phyloP scores from a whole-genome alignment of 208 protist genomes.

The Trypanosoma mega region DNA sequence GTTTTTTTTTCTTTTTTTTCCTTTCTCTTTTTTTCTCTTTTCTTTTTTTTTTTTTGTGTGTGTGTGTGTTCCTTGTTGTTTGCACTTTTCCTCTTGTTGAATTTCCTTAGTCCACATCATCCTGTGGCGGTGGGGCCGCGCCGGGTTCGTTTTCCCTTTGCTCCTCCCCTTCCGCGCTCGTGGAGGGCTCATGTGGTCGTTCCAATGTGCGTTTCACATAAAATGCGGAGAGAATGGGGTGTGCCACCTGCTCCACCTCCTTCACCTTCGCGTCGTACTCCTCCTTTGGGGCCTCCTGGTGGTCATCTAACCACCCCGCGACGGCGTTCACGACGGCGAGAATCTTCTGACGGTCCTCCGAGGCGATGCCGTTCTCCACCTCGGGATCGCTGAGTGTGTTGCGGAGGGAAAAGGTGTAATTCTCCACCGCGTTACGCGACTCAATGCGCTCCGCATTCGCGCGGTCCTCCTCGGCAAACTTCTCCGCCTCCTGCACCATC shows the following conservation, averaged over 20 bases:
- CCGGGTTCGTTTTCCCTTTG: background rate
- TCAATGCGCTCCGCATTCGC: conserved; percentile 82
- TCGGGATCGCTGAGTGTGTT: conserved; percentile 59
- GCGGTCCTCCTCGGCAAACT: conserved; percentile 92
- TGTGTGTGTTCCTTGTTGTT: background rate
- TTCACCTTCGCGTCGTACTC: conserved; percentile 92
- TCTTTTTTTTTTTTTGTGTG: conserved; percentile 8
- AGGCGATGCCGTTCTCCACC: conserved; percentile 38
- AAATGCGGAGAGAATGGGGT: conserved; percentile 95
- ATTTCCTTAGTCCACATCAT: conserved; percentile 61
- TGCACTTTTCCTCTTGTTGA: background rate
- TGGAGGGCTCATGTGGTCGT: conserved; percentile 33
- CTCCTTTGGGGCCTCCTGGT: conserved; percentile 85
- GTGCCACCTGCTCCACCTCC: conserved; percentile 85
- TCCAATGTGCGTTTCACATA: conserved; percentile 86
- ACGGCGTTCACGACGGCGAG: conserved; percentile 46
- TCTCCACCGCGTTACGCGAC: conserved; percentile 93
- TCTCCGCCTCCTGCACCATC: conserved; percentile 95
- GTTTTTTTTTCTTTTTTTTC: background rate
- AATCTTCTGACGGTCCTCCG: conserved; percentile 55
- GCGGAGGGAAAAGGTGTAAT: conserved; percentile 79
- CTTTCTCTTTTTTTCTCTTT: conserved; percentile 1
- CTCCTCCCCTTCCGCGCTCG: conserved; percentile 9
- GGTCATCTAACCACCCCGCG: conserved; percentile 58
- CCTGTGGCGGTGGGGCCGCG: conserved; percentile 16